These are phyloP conservation scores for Termitomyces sp. DNA, from an alignment of 768 basidiomycete species.

Conservation along the genomic window DNA sequence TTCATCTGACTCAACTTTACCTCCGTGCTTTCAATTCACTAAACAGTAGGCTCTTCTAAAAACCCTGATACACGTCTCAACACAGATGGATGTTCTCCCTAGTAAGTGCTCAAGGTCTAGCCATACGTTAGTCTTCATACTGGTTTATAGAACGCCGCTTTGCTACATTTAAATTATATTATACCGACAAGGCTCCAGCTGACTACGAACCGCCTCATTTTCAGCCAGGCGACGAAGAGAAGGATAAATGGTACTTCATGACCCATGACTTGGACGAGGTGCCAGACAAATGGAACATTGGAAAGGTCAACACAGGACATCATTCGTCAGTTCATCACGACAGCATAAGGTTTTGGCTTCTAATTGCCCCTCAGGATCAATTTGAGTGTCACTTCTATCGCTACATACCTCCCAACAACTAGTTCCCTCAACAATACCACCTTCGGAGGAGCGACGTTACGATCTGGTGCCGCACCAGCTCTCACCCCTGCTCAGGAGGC, in stretches of 20 bases:
- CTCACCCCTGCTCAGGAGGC: slow-evolving; percentile 59
- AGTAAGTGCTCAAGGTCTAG: slow-evolving; percentile 38
- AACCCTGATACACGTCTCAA: slow-evolving; percentile 71
- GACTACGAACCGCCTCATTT: slow-evolving; percentile 87
- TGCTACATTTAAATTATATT: slow-evolving; percentile 87
- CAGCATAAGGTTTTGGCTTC: not conserved
- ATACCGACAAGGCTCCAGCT: slow-evolving; percentile 69
- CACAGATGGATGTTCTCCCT: slow-evolving; percentile 74
- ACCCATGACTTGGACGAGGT: slow-evolving; percentile 68
- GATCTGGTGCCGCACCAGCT: slow-evolving; percentile 22
- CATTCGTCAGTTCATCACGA: slow-evolving; percentile 47
- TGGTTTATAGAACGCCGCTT: slow-evolving; percentile 58
- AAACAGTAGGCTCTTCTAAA: slow-evolving; percentile 59
- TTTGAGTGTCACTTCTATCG: slow-evolving; percentile 67
- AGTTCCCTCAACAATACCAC: slow-evolving; percentile 51
- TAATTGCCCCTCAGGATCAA: slow-evolving; percentile 44
- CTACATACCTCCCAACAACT: slow-evolving; percentile 59
- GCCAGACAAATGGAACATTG: slow-evolving; percentile 69
- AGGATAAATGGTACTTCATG: slow-evolving; percentile 75
- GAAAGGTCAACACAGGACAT: slow-evolving; percentile 63
- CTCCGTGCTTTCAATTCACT: not conserved
- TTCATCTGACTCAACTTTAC: slow-evolving; percentile 15
- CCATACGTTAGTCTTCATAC: not conserved
- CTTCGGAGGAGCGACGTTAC: slow-evolving; percentile 44
- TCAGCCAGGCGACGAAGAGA: slow-evolving; percentile 60